Conservation (phyloP, 768 basidiomycete species). For the Plicaturopsis crispa region DNA sequence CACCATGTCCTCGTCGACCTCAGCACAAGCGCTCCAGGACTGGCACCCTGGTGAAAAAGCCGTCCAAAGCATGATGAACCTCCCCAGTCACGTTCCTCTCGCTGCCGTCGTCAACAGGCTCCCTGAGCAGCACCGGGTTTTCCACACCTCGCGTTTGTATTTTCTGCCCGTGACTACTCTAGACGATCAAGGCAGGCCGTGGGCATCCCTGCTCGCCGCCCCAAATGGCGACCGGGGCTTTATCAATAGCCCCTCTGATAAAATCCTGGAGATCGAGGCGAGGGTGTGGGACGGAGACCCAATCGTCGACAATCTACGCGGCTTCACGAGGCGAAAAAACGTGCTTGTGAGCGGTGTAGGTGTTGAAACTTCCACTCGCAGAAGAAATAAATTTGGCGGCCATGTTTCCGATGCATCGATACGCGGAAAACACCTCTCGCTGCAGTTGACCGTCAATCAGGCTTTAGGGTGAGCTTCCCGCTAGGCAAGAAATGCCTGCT, state of each 20-base stretch:
- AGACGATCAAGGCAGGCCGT: constrained; percentile 21
- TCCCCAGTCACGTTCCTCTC: constrained; percentile 16
- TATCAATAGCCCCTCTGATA: constrained; percentile 17
- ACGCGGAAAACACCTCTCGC: constrained; percentile 18
- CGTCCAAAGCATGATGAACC: constrained; percentile 17
- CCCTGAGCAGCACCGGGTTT: constrained; percentile 23
- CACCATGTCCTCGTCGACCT: no score
- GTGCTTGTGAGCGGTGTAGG: constrained; percentile 50
- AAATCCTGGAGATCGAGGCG: constrained; percentile 14
- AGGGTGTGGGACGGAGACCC: constrained; percentile 43
- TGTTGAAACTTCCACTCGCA: constrained; percentile 46
- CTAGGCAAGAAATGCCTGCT: neutral
- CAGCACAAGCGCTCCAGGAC: constrained; percentile 14
- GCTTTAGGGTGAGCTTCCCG: constrained; percentile 42
- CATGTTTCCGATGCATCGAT: constrained; percentile 24
- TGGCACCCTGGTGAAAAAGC: constrained; percentile 20
- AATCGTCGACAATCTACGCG: constrained; percentile 27
- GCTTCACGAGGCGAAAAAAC: constrained; percentile 10
- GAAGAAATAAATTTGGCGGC: constrained; percentile 61
- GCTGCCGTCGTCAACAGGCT: constrained; percentile 15
- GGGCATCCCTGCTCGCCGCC: constrained; percentile 24
- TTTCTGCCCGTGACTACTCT: constrained; percentile 24
- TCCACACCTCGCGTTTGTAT: constrained; percentile 20
- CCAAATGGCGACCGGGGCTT: constrained; percentile 17
- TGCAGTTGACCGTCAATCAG: constrained; percentile 44